These are phyloP conservation scores for Batrachochytrium dendrobatidis DNA, from an alignment of 371 early-diverging fungal genomes.

Conservation along the genomic window DNA sequence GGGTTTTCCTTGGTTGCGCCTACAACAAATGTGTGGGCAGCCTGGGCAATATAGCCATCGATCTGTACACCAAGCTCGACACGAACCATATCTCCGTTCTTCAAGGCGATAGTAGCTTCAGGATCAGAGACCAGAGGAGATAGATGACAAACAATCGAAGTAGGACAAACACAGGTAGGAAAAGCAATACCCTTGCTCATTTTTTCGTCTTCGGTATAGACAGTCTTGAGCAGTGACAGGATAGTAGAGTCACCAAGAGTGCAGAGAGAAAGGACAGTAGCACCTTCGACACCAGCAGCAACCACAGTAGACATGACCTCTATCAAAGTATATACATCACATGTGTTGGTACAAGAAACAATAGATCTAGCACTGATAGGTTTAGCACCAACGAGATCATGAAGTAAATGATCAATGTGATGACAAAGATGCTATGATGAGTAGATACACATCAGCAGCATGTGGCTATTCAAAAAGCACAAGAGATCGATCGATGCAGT, in stretches of 20 bases:
- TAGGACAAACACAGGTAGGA: constrained; percentile 44
- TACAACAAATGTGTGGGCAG: constrained; percentile 77
- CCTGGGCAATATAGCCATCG: constrained; percentile 85
- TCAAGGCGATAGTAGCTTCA: constrained; percentile 24
- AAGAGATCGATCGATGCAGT: not conserved
- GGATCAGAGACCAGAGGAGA: constrained; percentile 38
- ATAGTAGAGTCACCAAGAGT: constrained; percentile 37
- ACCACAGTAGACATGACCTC: constrained; percentile 35
- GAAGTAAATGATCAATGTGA: not conserved
- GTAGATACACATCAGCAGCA: too few relatives aligned
- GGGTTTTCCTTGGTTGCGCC: constrained; percentile 49
- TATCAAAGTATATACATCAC: too few relatives aligned
- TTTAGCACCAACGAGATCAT: not conserved
- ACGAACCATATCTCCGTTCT: constrained; percentile 36
- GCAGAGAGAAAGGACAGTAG: constrained; percentile 34
- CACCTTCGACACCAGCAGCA: constrained; percentile 33
- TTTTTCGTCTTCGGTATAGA: constrained; percentile 39
- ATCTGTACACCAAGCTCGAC: constrained; percentile 85
- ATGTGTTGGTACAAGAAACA: not conserved
- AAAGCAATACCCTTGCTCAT: constrained; percentile 37
- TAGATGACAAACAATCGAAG: constrained; percentile 34
- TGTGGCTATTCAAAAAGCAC: too few relatives aligned
- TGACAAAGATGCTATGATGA: too few relatives aligned
- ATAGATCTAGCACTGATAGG: not conserved
- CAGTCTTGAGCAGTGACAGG: constrained; percentile 28